These are phyloP conservation scores for Spathaspora girioi DNA, from an alignment of 805 yeast species.

Conservation along the genomic window DNA sequence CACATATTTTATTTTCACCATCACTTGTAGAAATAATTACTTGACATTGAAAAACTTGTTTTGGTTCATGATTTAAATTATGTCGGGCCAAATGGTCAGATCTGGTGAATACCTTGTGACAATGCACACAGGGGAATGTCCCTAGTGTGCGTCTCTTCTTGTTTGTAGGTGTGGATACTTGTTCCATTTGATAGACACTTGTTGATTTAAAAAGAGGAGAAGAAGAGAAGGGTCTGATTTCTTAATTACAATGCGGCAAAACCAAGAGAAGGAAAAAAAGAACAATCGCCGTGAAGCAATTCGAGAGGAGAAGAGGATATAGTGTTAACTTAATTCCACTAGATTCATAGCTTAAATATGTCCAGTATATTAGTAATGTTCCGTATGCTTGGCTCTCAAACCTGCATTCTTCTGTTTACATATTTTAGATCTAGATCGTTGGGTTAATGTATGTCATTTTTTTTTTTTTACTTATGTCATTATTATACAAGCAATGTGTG, in stretches of 20 bases:
- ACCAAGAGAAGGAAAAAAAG: background rate
- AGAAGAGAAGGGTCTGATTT: background rate
- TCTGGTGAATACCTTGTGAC: conserved; percentile 55
- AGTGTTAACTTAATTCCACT: no score
- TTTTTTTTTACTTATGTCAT: no score
- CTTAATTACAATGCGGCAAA: background rate
- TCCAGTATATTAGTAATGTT: no score
- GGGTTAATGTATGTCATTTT: no score
- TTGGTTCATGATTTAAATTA: conserved; percentile 55
- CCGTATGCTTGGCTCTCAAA: no score
- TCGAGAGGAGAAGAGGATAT: no score
- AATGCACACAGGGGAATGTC: conserved; percentile 36
- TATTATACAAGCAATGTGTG: no score
- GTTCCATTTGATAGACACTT: background rate
- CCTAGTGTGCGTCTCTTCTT: conserved; percentile 28
- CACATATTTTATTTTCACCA: conserved; percentile 39
- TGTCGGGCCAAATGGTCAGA: conserved; percentile 66
- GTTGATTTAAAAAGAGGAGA: background rate
- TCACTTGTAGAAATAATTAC: conserved; percentile 37
- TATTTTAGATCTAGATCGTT: no score
- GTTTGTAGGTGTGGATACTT: conserved; percentile 2
- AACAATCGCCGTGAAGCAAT: background rate
- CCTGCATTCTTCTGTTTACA: no score
- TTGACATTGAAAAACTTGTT: conserved; percentile 55
- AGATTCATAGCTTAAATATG: no score